Evolutionary conservation across 1,139 yeast species (phyloP), one percentile per base, ranked within the genome.

Genomic region (Pichia sp.): DNA sequence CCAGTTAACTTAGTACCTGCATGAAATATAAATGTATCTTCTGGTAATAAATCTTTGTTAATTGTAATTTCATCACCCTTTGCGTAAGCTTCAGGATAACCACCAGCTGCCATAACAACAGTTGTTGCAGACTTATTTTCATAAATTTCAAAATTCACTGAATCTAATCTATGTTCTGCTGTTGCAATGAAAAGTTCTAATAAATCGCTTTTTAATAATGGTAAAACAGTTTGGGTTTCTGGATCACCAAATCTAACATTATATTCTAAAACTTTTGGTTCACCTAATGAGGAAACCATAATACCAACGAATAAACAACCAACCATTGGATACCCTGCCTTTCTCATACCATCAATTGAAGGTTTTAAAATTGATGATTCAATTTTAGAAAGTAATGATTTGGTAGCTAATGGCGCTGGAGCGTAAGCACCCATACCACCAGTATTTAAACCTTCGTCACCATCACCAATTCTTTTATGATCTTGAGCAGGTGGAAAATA

Each of bases 401-500:
- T 83, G 31, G 93, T 84, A 27, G 87, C 93, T 56, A 91, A 79
- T 51, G 99, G 99, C 10, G 98, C 96, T 47, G 99, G 99, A 5
- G 98, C 95, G 66, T 95, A 95, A 19, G 99, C 96, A 58, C 99
- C 99, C 99, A 95, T 95, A 58, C 99, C 99, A 60, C 99, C 99
- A 49, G 99, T 95, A 73, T 95, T 95, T 59, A 91, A 77, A 39
- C 99, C 99, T 48, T 82, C 74, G 68, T 95, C 99, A 56, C 91
- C 93, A 64, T 95, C 90, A 53, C 96, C 95, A 62, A 87, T 79
- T 70, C 99, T 84, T 74, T 95, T 95, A 72, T 95, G 99, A 68
- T 95, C 99, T 72, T 95, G 99, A 34, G 99, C 97, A 43, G 98
- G 89, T 42, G 99, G 99, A 55, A 95, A 79, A 67, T 89, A 93